phyloP scores from a whole-genome alignment of 345 rosid genomes.

The Euphorbia tirucalli region DNA sequence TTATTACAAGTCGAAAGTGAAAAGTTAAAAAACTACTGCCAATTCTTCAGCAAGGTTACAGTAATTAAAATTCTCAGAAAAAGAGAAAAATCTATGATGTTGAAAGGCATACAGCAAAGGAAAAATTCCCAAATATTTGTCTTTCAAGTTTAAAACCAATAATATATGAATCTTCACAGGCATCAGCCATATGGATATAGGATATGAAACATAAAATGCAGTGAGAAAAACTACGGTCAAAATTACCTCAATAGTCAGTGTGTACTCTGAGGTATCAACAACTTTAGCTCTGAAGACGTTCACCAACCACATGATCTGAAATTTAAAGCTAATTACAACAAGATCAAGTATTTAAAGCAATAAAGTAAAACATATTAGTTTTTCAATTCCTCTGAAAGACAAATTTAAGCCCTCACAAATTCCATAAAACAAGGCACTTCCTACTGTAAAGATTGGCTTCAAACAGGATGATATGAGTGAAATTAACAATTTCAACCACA shows the following conservation, averaged over 20 bases:
- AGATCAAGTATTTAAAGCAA: background rate
- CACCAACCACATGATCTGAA: conserved; percentile 85
- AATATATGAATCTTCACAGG: background rate
- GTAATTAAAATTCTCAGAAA: background rate
- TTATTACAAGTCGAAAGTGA: too few relatives aligned
- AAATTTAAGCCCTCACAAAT: background rate
- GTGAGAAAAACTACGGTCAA: background rate
- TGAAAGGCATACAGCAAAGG: background rate
- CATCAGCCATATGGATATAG: background rate
- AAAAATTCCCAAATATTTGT: background rate
- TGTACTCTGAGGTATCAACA: conserved; percentile 72
- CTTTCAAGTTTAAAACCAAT: background rate
- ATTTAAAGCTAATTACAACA: conserved; percentile 23
- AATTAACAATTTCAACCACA: background rate
- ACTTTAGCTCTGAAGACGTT: conserved; percentile 80
- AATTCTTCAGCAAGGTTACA: too few relatives aligned
- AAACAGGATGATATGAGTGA: background rate
- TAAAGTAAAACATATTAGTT: background rate
- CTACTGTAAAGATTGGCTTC: background rate
- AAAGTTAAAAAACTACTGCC: too few relatives aligned
- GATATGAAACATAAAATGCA: background rate
- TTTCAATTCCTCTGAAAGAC: background rate
- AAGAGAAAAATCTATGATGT: background rate
- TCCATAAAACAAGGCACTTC: background rate
- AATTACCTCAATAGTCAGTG: conserved; percentile 74